Evolutionary conservation across 352 stramenopile genomes (phyloP).

Genomic region (Pythium rishiriense): DNA sequence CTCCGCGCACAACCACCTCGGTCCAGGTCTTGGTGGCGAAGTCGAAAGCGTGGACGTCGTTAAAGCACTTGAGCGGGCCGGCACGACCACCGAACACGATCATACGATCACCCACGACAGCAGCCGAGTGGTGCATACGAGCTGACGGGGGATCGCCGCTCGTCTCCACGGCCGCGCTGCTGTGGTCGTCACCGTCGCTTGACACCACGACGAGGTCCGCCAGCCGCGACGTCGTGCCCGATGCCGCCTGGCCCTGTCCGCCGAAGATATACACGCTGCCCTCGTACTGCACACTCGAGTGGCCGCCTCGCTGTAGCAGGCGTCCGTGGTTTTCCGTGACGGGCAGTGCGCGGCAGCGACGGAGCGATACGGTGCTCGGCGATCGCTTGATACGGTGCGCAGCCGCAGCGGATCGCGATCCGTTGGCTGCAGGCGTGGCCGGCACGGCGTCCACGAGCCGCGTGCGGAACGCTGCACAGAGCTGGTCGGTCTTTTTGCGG

Average conservation of each 20-base stretch:
- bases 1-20: constrained; percentile 30
- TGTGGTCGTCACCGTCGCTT: constrained; percentile 12
- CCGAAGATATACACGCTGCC: constrained; percentile 64
- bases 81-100: constrained; percentile 80
- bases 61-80: constrained; percentile 64
- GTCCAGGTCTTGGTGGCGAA: constrained; percentile 49
- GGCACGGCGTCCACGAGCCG: constrained; percentile 37
- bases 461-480: constrained; percentile 56
- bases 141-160: constrained; percentile 30
- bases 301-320: constrained; percentile 57
- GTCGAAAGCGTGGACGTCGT: constrained; percentile 64
- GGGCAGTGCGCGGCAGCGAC: constrained; percentile 19
- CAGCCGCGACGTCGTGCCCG: constrained; percentile 62
- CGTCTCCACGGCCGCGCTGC: constrained; percentile 3
- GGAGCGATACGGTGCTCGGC: constrained; percentile 26
- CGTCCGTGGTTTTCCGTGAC: constrained; percentile 10
- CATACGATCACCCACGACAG: constrained; percentile 54
- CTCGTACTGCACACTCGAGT: constrained; percentile 54
- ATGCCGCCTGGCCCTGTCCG: constrained; percentile 56
- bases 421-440: not conserved
- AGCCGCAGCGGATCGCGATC: not conserved
- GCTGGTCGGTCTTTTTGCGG: constrained; percentile 65
- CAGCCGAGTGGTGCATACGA: constrained; percentile 78
- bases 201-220: constrained; percentile 40
- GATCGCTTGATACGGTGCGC: constrained; percentile 4